These are phyloP conservation scores for Effrenium voratum DNA, from an alignment of 73 alveolate genomes.

Conservation along the genomic window DNA sequence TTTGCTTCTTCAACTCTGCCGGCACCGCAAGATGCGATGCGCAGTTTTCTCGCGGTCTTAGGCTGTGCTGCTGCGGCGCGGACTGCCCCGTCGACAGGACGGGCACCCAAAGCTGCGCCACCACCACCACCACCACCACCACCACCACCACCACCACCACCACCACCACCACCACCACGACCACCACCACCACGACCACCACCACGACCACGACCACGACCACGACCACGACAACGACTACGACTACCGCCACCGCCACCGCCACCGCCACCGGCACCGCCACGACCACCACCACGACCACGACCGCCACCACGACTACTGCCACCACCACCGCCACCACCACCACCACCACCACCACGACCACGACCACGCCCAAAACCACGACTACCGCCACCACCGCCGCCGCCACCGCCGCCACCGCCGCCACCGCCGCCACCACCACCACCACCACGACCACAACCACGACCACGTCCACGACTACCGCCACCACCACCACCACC, in stretches of 20 bases:
- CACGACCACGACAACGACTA: not conserved
- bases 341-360: not conserved
- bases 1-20: no score
- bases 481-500: not conserved
- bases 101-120: no score
- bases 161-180: no score
- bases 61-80: no score
- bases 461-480: not conserved
- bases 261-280: not conserved
- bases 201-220: not conserved
- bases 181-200: not conserved
- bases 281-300: not conserved
- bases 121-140: no score
- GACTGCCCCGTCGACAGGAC: no score
- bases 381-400: not conserved
- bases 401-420: not conserved
- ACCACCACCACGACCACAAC: not conserved
- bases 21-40: no score
- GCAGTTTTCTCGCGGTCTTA: no score
- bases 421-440: not conserved
- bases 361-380: not conserved
- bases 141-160: no score
- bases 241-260: not conserved
- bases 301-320: not conserved
- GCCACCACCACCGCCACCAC: not conserved